Base-by-base conservation (phyloP, 371 early-diverging fungal species). In the Mortierella sp. region DNA sequence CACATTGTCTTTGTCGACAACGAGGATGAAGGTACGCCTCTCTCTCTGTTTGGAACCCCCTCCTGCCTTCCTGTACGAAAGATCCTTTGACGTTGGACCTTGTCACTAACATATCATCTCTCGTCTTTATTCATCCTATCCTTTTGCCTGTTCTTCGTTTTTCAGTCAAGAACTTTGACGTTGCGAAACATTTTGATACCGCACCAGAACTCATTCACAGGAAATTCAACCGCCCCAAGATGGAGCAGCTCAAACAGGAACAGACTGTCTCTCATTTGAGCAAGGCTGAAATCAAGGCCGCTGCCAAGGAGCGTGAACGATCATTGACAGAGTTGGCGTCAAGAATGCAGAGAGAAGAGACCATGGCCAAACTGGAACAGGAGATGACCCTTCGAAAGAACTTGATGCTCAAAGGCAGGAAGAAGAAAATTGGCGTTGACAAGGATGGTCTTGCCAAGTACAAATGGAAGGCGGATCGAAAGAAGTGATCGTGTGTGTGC, bases 1-100 rank as follows among this genome's bases (percentile, higher is more conserved):
- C 96, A 97, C 72, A 91, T 90, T 47, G 89, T 98, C 30, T 98
- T 97, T 86, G 96, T 97, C 5, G 96, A 96, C 58, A 82, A 79
- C 56, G 92, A 92, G 51, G 82, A 85, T 34, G 86, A 95, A 72
- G 91, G 89, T 86, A 82, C 34, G 10, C 34, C 4, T 34, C n/a
- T n/a, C n/a, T n/a, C n/a, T n/a, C n/a, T n/a, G n/a, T n/a, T n/a
- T n/a, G n/a, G n/a, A n/a, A n/a, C n/a, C n/a, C n/a, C n/a, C n/a
- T n/a, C n/a, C n/a, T n/a, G n/a, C n/a, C n/a, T n/a, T n/a, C n/a
- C n/a, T n/a, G n/a, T n/a, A n/a, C n/a, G n/a, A n/a, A n/a, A n/a
- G n/a, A n/a, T n/a, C 30, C 39, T 49, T n/a, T 43, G 47, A 26
- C 28, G 34, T 34, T n/a, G 12, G 21, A 46, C 16, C 23, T 46